Conservation (phyloP, 441 rosid genomes). For the Corymbia citriodora region DNA sequence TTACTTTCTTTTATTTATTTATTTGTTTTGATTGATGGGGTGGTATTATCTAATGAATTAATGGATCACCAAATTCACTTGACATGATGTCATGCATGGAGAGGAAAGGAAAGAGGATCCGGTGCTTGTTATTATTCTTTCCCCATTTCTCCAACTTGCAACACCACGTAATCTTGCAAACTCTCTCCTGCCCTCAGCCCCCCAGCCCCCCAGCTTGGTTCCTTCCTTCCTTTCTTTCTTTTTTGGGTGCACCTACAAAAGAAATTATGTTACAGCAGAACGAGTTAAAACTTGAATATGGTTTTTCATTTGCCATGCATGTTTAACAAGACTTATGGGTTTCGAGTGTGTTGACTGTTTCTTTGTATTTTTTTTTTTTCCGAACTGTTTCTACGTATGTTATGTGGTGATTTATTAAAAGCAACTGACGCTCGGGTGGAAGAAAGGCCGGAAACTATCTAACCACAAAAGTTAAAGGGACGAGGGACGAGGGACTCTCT, state of each 20-base stretch:
- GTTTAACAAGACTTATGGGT: background rate
- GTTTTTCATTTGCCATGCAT: background rate
- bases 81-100: fast-evolving
- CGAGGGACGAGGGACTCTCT: too few species aligned
- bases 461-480: background rate
- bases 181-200: too few species aligned
- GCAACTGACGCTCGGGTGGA: background rate
- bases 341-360: background rate
- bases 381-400: background rate
- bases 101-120: background rate
- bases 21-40: too few species aligned
- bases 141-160: background rate
- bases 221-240: too few species aligned
- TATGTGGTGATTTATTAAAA: background rate
- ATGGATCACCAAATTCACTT: background rate
- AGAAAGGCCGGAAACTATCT: background rate
- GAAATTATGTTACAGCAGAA: too few species aligned
- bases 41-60: too few species aligned
- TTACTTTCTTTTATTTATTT: too few species aligned
- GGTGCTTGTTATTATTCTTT: background rate
- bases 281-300: background rate
- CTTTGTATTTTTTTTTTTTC: too few species aligned
- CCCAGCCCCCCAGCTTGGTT: fast-evolving
- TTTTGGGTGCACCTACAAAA: too few species aligned
- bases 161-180: background rate